Evolutionary conservation across 306 rosid genomes (phyloP), one percentile per base, ranked within the genome.

Genomic region (Cucumis hystrix): DNA sequence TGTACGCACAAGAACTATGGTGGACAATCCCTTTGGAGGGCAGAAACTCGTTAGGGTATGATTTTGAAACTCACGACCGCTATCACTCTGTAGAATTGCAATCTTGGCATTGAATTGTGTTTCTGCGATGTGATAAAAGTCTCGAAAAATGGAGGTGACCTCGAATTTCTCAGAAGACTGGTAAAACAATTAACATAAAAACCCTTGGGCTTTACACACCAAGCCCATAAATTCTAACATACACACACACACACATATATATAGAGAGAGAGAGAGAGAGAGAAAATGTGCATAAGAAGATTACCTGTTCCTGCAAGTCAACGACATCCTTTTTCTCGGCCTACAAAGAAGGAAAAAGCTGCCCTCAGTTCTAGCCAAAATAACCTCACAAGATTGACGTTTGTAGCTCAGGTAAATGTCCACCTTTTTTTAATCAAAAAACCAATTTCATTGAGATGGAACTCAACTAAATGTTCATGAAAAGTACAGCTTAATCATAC

Each of bases 301-400:
- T 79, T 84, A 84, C 90, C 83, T 87, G 88, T 64, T 87, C 90
- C 78, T 84, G 90, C 82, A 87, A 55, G 70, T 96, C 91, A 66
- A 91, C 82, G 8, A 86, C 79, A 28, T 91, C 98, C 83, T 75
- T 93, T 71, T 93, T 93, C 65, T 93, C 98, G 33, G 94, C 96
- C 97, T 93, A 94, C 55, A 80, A 52, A 74, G 80, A 58, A 52
- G 77, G 17, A 61, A 79, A 76, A 78, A 69, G 61, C 30, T 84
- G 83, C 8, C 20, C 17, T 25, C 41, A n/a, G 58, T 55, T 35
- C 23, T 25, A 47, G 47, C 12, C 23, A 70, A 70, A 45, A 70
- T 40, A 67, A 40, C 33, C 35, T 40, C 20, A 40, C 54, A 40
- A 67, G 10, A 40, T 18, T 16, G 69, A 21, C 17, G 16, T 33